A percentile compares a stretch with the other conserved stretches of the same genome.
phyloP scores from a whole-genome alignment of 495 filamentous ascomycete genomes.

The Cercophora sp. region DNA sequence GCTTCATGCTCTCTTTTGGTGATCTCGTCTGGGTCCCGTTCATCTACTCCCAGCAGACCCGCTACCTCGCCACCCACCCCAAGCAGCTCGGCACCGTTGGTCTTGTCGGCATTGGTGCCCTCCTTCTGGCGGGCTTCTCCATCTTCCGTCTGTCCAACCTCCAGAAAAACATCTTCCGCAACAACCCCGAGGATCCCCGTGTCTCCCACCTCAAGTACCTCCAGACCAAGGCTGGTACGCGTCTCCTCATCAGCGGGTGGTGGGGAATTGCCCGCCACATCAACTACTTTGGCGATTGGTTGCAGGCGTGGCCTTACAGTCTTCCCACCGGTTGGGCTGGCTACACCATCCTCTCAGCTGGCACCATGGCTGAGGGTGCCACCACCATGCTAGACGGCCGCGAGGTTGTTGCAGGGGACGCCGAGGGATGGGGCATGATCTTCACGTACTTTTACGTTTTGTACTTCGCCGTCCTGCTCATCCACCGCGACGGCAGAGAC shows the following conservation, averaged over 20 bases:
- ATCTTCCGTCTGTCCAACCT: slow-evolving; percentile 92
- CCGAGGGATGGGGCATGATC: slow-evolving; percentile 74
- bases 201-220: slow-evolving; percentile 82
- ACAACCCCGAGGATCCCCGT: slow-evolving; percentile 75
- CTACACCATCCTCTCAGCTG: slow-evolving; percentile 59
- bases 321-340: slow-evolving; percentile 86
- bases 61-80: slow-evolving; percentile 85
- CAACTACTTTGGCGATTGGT: slow-evolving; percentile 98
- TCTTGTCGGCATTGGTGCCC: slow-evolving; percentile 55
- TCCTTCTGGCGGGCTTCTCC: slow-evolving; percentile 68
- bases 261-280: slow-evolving; percentile 92
- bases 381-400: slow-evolving; percentile 55
- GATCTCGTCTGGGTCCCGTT: slow-evolving; percentile 94
- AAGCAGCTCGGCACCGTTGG: slow-evolving; percentile 66
- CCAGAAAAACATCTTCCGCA: slow-evolving; percentile 93
- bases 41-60: slow-evolving; percentile 76
- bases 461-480: slow-evolving; percentile 84
- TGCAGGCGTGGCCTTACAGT: slow-evolving; percentile 88
- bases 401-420: slow-evolving; percentile 65
- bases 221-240: slow-evolving; percentile 75
- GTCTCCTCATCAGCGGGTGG: slow-evolving; percentile 84
- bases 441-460: slow-evolving; percentile 94
- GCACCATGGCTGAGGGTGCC: slow-evolving; percentile 39
- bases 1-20: slow-evolving; percentile 94
- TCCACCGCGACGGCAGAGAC: slow-evolving; percentile 89